Base-by-base conservation (phyloP, 2,329 filamentous ascomycete genomes). In the Periglandula ipomoeae region DNA sequence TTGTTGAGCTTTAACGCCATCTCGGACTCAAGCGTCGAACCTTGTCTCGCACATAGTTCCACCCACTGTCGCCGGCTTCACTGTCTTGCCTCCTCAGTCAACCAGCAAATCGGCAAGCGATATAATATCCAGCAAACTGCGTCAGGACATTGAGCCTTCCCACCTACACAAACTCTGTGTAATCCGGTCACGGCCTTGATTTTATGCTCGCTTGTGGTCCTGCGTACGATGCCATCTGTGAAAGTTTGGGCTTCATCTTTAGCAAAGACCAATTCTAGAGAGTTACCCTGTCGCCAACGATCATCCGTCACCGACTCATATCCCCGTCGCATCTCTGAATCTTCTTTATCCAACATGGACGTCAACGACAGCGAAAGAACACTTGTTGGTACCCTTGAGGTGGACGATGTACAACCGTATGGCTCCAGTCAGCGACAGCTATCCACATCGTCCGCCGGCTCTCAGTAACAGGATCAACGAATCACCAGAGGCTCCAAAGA, bases 281-380 rank as follows among this genome's bases (percentile, higher is more conserved):
- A 44, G 3, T 22, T 10, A 11, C 20, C 27, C n/a, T 48, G 40
- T 10, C 46, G 40, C 19, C 37, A 27, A 19, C 23, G 11, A 9
- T 43, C 46, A 2, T 17, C 30, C 2, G 22, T 20, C 13, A 35
- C 47, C 15, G 23, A 39, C 8, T 15, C 26, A 10, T 34, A 39
- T 8, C 3, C n/a, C 3, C 41, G 27, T 20, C 41, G 42, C 40
- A 38, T 26, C 41, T 42, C 41, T 1, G 45, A 26, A 15, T 20
- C 22, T 4, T 43, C 35, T 30, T 15, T 42, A 1, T 20, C 47
- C 8, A 37, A 45, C 44, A 37, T 43, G 37, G 37, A 37, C 46
- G 37, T 41, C 17, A 47, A 51, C 44, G 46, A 46, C 39, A 53
- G 51, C 47, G 39, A 50, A 22, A 39, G 32, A 30, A 51, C 49